phyloP scores from a whole-genome alignment of 108 stramenopile genomes.

The Pseudonitzschia multistriata region DNA sequence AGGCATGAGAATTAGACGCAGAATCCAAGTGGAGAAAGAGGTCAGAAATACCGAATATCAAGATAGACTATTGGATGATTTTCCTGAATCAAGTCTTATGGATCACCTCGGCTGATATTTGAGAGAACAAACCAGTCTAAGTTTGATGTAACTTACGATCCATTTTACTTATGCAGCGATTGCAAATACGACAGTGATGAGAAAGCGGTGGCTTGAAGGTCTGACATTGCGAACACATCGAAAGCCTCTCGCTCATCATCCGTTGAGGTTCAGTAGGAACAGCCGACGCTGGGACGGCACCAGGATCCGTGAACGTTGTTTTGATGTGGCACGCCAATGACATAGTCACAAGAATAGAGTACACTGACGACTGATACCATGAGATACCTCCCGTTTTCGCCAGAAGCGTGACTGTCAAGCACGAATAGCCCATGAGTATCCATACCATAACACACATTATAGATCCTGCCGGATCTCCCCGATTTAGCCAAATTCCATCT shows the following conservation, averaged over 20 bases:
- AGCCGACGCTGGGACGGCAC: conserved; percentile 84
- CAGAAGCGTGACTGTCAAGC: conserved; percentile 70
- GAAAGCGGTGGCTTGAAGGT: conserved; percentile 95
- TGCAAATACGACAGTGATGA: conserved; percentile 98
- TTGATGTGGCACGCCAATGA: conserved; percentile 89
- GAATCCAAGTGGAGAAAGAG: not conserved
- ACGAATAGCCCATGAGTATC: conserved; percentile 75
- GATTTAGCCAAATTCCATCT: conserved; percentile 88
- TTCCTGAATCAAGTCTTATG: not conserved
- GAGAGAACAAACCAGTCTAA: not conserved
- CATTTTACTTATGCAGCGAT: conserved; percentile 95
- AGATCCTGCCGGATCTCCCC: conserved; percentile 81
- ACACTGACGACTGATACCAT: conserved; percentile 51
- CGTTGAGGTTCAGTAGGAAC: conserved; percentile 81
- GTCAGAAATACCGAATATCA: not conserved
- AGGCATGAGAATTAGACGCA: not conserved
- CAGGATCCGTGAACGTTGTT: conserved; percentile 94
- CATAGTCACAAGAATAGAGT: conserved; percentile 65
- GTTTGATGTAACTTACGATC: conserved; percentile 45
- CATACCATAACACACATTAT: conserved; percentile 88
- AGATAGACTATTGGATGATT: not conserved
- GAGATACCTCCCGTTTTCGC: conserved; percentile 76
- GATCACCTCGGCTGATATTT: not conserved
- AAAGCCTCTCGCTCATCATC: conserved; percentile 43
- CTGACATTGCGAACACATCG: conserved; percentile 94